Percentiles rank a stretch among this genome's conserved stretches.
These are phyloP conservation scores for Aegilops longissima DNA, from an alignment of 176 grass and related monocot genomes.

Conservation along the genomic window DNA sequence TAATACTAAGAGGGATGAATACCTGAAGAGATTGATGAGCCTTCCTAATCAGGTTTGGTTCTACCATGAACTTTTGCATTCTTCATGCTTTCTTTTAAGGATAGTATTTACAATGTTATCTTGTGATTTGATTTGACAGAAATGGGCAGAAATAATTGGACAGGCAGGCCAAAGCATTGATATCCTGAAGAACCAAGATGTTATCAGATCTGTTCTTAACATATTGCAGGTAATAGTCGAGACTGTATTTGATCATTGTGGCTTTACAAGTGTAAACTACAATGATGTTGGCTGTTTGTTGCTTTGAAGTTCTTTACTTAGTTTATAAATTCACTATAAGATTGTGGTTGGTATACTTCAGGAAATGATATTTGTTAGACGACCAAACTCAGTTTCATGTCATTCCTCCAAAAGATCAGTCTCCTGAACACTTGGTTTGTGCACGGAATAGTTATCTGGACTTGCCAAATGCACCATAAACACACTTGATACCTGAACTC, in stretches of 20 bases:
- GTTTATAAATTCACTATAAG: neutral
- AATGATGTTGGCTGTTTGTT: neutral
- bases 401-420: neutral
- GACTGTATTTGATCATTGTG: neutral
- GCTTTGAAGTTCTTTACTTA: neutral
- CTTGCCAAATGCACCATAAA: conserved; percentile 10
- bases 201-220: conserved; percentile 98
- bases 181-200: conserved; percentile 95
- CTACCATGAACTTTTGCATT: conserved; percentile 16
- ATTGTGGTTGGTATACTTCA: conserved; percentile 8
- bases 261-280: conserved; percentile 17
- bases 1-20: conserved; percentile 89
- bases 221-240: conserved; percentile 80
- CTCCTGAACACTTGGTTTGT: neutral
- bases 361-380: neutral
- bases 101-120: conserved; percentile 29
- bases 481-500: conserved; percentile 1
- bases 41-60: conserved; percentile 88
- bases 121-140: conserved; percentile 57
- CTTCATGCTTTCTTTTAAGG: neutral
- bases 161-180: conserved; percentile 95
- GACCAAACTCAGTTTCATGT: conserved; percentile 5
- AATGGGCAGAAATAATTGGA: conserved; percentile 99
- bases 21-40: conserved; percentile 98
- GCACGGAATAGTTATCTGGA: neutral